These are phyloP conservation scores for Dysphania ambrosioides DNA, from an alignment of 148 eudicot species.

Conservation along the genomic window DNA sequence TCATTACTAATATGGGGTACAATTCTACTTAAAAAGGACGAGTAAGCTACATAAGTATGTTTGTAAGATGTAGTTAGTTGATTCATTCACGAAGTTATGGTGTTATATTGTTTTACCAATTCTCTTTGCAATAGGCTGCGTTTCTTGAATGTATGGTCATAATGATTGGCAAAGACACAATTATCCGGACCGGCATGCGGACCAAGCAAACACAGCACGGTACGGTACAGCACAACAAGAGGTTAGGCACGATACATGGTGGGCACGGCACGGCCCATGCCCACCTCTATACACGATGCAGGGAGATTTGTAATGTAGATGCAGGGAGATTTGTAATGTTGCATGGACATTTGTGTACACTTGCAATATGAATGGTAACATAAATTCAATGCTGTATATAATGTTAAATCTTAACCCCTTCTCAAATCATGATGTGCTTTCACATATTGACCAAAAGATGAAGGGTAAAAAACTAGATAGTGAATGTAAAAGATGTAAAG, in stretches of 20 bases:
- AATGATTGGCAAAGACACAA: background rate
- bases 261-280: too few species aligned
- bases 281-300: too few species aligned
- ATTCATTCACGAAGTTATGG: background rate
- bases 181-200: too few species aligned
- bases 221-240: too few species aligned
- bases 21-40: background rate
- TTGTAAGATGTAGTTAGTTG: background rate
- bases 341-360: slow-evolving; percentile 8
- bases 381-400: background rate
- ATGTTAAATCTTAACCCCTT: slow-evolving; percentile 18
- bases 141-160: background rate
- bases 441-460: slow-evolving; percentile 15
- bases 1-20: background rate
- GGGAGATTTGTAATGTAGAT: too few species aligned
- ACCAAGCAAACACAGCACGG: too few species aligned
- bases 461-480: slow-evolving; percentile 14
- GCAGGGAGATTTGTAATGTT: background rate
- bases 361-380: slow-evolving; percentile 14
- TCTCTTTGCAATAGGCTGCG: background rate
- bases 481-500: slow-evolving; percentile 17
- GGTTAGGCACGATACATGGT: too few species aligned
- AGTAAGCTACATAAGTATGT: background rate
- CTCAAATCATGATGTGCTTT: slow-evolving; percentile 14
- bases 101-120: background rate